Evolutionary conservation across 345 rosid genomes (phyloP).

Genomic region (Stellera chamaejasme): DNA sequence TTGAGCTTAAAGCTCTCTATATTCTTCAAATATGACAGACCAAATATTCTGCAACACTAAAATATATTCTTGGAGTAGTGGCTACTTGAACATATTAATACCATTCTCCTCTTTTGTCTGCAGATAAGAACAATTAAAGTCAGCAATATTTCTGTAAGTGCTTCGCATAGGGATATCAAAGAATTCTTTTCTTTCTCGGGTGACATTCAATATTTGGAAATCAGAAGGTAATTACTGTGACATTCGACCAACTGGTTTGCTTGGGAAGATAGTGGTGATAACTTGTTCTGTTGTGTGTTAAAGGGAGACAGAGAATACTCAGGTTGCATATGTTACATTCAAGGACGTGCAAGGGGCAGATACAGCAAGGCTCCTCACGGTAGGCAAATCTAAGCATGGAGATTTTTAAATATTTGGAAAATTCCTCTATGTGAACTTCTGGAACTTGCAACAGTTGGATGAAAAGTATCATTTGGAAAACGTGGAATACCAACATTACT

Average conservation of each 20-base stretch:
- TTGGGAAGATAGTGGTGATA: constrained; percentile 2
- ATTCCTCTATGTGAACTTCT: neutral
- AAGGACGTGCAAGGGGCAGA: constrained; percentile 37
- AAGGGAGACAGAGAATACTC: constrained; percentile 33
- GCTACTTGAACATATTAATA: neutral
- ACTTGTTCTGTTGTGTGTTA: neutral
- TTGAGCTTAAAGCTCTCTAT: too few species aligned
- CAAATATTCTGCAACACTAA: too few species aligned
- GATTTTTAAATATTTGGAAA: neutral
- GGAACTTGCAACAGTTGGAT: neutral
- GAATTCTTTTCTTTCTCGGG: constrained; percentile 53
- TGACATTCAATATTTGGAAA: constrained; percentile 34
- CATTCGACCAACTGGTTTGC: neutral
- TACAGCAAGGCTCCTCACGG: constrained; percentile 43
- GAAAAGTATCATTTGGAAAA: too few species aligned
- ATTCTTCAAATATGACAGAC: too few species aligned
- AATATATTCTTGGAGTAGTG: too few species aligned
- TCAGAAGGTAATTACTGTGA: constrained; percentile 26
- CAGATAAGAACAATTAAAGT: constrained; percentile 43
- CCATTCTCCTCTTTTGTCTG: constrained; percentile 6
- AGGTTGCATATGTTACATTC: constrained; percentile 37
- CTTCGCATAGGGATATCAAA: constrained; percentile 26
- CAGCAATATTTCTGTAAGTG: constrained; percentile 34
- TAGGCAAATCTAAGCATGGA: constrained; percentile 10
- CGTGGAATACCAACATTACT: too few species aligned